Conservation (phyloP, 169 alveolate species). For the Plasmodium knowlesi region DNA sequence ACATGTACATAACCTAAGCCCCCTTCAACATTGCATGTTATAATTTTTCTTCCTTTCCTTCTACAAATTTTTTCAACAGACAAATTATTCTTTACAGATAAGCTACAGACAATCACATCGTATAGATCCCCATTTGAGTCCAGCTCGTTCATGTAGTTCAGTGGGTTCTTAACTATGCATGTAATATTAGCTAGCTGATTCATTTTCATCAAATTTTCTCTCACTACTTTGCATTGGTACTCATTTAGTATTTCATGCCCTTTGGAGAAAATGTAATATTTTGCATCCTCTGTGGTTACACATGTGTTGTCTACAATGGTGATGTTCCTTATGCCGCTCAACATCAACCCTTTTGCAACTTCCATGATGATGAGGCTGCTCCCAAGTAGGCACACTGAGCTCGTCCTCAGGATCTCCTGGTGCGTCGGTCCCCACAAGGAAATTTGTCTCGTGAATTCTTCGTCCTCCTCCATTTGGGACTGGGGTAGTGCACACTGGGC, state of each 20-base stretch:
- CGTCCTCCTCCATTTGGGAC: slow-evolving; percentile 9
- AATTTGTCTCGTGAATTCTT: slow-evolving; percentile 16
- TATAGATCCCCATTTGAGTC: background rate
- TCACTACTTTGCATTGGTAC: slow-evolving; percentile 22
- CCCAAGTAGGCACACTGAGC: slow-evolving; percentile 17
- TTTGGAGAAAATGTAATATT: slow-evolving; percentile 8
- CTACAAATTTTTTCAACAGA: slow-evolving; percentile 24
- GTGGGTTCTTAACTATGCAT: slow-evolving; percentile 15
- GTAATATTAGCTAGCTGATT: slow-evolving; percentile 25
- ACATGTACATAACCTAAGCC: slow-evolving; percentile 23
- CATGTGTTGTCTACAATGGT: slow-evolving; percentile 29
- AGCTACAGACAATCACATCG: slow-evolving; percentile 34
- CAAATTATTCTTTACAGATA: slow-evolving; percentile 33
- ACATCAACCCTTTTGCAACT: slow-evolving; percentile 21
- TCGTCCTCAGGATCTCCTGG: slow-evolving; percentile 51
- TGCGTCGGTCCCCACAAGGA: slow-evolving; percentile 59
- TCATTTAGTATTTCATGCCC: background rate
- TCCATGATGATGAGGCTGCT: slow-evolving; percentile 21
- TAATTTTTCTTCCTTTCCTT: background rate
- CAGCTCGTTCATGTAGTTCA: slow-evolving; percentile 3
- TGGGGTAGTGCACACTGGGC: background rate
- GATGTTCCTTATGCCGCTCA: slow-evolving; percentile 22
- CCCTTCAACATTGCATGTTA: slow-evolving; percentile 21
- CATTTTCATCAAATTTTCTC: slow-evolving; percentile 13
- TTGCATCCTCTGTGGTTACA: background rate